phyloP scores from a whole-genome alignment of 2,329 filamentous ascomycete species.

The Aspergillus pseudoviridinutans region DNA sequence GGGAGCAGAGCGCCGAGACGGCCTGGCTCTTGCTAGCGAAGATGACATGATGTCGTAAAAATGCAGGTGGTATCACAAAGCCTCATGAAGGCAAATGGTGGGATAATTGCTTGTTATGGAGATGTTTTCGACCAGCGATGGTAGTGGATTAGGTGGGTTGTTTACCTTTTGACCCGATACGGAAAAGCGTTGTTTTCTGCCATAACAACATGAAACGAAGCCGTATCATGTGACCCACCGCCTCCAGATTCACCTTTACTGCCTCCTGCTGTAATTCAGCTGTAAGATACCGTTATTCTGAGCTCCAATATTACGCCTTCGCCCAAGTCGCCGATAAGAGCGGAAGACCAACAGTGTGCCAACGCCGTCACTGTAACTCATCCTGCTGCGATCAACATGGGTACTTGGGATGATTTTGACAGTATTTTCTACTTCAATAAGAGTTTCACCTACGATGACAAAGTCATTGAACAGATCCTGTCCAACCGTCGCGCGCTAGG shows the following conservation, averaged over 20 bases:
- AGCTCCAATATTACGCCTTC: conserved; percentile 9
- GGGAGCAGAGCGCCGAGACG: conserved; percentile 57
- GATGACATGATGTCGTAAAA: conserved; percentile 29
- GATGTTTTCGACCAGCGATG: conserved; percentile 16
- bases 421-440: conserved; percentile 62
- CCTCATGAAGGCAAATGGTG: conserved; percentile 25
- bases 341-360: neutral
- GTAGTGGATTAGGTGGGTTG: conserved; percentile 32
- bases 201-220: conserved; percentile 20
- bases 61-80: conserved; percentile 13
- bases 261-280: conserved; percentile 7
- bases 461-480: conserved; percentile 60
- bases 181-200: conserved; percentile 33
- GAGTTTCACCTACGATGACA: conserved; percentile 60
- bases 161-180: conserved; percentile 34
- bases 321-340: neutral
- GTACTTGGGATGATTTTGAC: conserved; percentile 59
- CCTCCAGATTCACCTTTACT: conserved; percentile 7
- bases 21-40: conserved; percentile 45
- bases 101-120: conserved; percentile 12
- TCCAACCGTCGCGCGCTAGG: conserved; percentile 63
- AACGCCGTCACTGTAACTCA: neutral
- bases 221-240: conserved; percentile 20
- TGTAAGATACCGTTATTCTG: conserved; percentile 12
- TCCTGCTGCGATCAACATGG: conserved; percentile 27